Base-by-base conservation (phyloP, 140 eudicot genomes). In the Senecio squalidus region DNA sequence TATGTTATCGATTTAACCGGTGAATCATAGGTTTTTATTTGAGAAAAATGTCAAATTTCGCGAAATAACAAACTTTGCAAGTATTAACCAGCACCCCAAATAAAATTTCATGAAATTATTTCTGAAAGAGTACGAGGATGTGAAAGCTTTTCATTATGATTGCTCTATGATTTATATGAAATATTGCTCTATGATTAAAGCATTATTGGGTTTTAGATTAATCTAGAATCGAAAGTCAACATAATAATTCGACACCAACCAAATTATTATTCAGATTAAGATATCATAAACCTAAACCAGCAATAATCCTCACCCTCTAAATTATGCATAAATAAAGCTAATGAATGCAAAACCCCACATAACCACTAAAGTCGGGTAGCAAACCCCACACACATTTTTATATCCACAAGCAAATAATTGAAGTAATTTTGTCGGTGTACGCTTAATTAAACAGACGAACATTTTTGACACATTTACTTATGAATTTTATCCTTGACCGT, bases 171-270 rank as follows among this genome's bases (percentile, higher is more conserved):
- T n/a, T n/a, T n/a, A n/a, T n/a, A n/a, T n/a, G n/a, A n/a, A n/a
- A n/a, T n/a, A n/a, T n/a, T n/a, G n/a, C n/a, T n/a, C n/a, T 6
- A 41, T 66, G 8, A 66, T 29, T 8, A 55, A 15, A 17, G 30
- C 60, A 55, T 55, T 10, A 30, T 55, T 55, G 60, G 43, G n/a
- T 28, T 28, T 24, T 39, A 24, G 39, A 56, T 44, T 43, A 68
- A 31, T 58, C 59, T 25, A 68, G 40, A 40, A 57, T 9, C 58
- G 46, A 41, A 67, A 57, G 74, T 68, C 58, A 68, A 58, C 67
- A 68, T 56, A 68, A 25, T 45, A 57, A 68, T 24, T 11, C 43
- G 17, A 57, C 29, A 46, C 67, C 67, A 46, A 58, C 66, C 59
- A 57, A 17, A 54, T 46, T 58, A 57, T 29, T 29, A 57, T 58